Evolutionary conservation across 805 yeast genomes (phyloP).

Genomic region (Tetrapisispora iriomotensis): DNA sequence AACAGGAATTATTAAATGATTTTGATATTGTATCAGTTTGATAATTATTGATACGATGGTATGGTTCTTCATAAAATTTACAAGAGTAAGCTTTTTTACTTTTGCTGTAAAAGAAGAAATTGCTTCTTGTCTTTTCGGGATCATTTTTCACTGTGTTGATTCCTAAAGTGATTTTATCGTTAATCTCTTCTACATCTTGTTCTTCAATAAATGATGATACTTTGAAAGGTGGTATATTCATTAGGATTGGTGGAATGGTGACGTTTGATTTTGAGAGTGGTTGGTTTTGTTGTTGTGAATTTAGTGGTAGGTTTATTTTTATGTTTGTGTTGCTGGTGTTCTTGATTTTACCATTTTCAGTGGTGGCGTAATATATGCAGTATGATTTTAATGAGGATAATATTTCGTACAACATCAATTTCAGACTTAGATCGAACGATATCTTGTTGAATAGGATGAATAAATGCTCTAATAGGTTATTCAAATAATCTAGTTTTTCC

Average conservation of each 20-base stretch:
- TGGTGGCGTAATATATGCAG: constrained; percentile 17
- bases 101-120: constrained; percentile 22
- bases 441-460: constrained; percentile 20
- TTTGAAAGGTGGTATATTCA: constrained; percentile 25
- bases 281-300: neutral
- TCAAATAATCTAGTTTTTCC: neutral
- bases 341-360: constrained; percentile 4
- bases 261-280: neutral
- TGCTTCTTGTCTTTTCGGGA: neutral
- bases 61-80: constrained; percentile 18
- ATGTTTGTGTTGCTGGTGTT: neutral
- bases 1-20: constrained; percentile 23
- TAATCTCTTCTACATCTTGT: constrained; percentile 1
- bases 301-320: neutral
- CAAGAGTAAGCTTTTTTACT: constrained; percentile 1
- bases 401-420: constrained; percentile 25
- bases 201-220: constrained; percentile 24
- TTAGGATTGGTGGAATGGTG: constrained; percentile 16
- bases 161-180: neutral
- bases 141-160: neutral
- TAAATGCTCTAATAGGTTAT: constrained; percentile 10
- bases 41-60: constrained; percentile 16
- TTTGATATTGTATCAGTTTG: constrained; percentile 12
- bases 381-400: constrained; percentile 24
- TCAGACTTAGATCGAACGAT: constrained; percentile 20